Percentiles rank a stretch among this genome's conserved stretches.
Conservation (phyloP, 345 rosid species). For the Trapa bicornis region DNA sequence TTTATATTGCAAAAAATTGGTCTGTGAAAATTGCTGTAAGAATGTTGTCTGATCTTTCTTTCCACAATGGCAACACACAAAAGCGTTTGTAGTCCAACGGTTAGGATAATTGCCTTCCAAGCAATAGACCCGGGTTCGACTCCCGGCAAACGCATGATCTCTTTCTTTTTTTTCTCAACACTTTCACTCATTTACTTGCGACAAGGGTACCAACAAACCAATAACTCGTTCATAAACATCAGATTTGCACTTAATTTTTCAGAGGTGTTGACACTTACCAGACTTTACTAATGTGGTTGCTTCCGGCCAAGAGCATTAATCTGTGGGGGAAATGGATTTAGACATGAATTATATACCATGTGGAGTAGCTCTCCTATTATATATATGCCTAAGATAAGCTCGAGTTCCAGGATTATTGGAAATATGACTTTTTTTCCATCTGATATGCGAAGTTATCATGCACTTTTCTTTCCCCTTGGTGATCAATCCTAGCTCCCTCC, state of each 20-base stretch:
- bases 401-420: not conserved
- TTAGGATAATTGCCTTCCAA: slow-evolving; percentile 94
- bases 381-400: not conserved
- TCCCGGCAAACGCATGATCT: slow-evolving; percentile 65
- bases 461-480: not conserved
- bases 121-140: slow-evolving; percentile 92
- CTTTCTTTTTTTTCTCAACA: too few relatives aligned
- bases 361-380: not conserved
- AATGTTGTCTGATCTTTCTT: too few relatives aligned
- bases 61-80: too few relatives aligned
- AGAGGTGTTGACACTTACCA: too few relatives aligned
- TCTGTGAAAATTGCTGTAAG: too few relatives aligned
- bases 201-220: too few relatives aligned
- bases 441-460: too few relatives aligned
- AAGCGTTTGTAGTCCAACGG: slow-evolving; percentile 84
- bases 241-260: too few relatives aligned
- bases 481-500: not conserved
- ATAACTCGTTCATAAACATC: too few relatives aligned
- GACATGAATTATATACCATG: not conserved
- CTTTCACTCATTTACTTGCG: too few relatives aligned
- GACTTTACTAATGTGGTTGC: too few relatives aligned
- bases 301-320: not conserved
- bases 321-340: not conserved
- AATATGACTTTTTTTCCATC: too few relatives aligned
- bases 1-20: not conserved